Base-by-base conservation (phyloP, 73 alveolate genomes). In the Tetrahymena borealis region DNA sequence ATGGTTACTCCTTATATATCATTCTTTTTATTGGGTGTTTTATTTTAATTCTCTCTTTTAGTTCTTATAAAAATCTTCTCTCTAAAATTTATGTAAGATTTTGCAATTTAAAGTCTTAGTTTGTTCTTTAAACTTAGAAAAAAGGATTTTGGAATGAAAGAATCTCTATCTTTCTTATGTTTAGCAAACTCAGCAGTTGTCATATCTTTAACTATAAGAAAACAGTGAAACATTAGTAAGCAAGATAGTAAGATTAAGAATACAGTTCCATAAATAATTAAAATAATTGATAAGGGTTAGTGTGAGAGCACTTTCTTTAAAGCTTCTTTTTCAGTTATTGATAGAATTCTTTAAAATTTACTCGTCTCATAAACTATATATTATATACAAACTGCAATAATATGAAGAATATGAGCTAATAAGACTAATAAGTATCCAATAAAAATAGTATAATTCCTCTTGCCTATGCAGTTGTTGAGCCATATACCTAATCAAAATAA, bases 381-480 rank as follows among this genome's bases (percentile, higher is more conserved):
- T 10, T 78, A 7, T 20, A 78, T 78, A 37, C 77, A 39, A 37
- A 92, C 32, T 36, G 79, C 15, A 7, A 92, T 39, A 91, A 32
- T 38, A 0, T 77, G 16, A 10, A 60, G 38, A 41, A 40, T 77
- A 1, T 60, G 79, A 32, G 90, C 15, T 24, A 43, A 77, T 78
- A 92, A 92, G 78, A 24, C 33, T 1, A 28, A 2, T 15, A 93
- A 79, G 41, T 39, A 93, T 16, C 78, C 18, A 38, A 79, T 79
- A 85, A 93, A 93, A 9, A 39, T 39, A 15, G 91, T 79, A 40
- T 93, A 93, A 33, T 93, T 93, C 33, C 95, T 93, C 79, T 39
- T 36, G 2, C 95, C 95, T 9, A 93, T 93, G 39, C 95, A 93
- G 38, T 78, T 78, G n/a, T 92, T 92, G 7, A 93, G 40, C 95